phyloP scores from a whole-genome alignment of 2,329 filamentous ascomycete genomes.

The Phialemonium atrogriseum region DNA sequence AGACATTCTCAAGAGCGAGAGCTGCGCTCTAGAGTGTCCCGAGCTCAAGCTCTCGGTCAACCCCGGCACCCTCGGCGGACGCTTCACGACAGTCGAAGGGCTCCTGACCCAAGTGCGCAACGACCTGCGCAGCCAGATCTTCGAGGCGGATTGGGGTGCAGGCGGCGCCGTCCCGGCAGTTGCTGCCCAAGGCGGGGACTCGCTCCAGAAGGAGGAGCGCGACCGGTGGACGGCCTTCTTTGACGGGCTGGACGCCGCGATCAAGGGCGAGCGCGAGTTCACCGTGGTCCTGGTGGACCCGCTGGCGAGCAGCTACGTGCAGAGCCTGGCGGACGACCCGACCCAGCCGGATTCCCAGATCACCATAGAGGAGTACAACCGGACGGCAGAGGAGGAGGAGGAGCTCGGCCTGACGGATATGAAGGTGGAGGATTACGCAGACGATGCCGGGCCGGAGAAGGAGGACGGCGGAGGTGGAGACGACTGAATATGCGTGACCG shows the following conservation, averaged over 20 bases:
- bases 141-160: constrained; percentile 62
- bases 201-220: constrained; percentile 57
- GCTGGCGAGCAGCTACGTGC: constrained; percentile 86
- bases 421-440: constrained; percentile 81
- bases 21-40: constrained; percentile 76
- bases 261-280: constrained; percentile 72
- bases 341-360: constrained; percentile 67
- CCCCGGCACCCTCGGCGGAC: constrained; percentile 86
- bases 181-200: constrained; percentile 68
- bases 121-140: constrained; percentile 82
- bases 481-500: no score
- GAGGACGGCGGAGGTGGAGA: constrained; percentile 18
- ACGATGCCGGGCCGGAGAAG: constrained; percentile 30
- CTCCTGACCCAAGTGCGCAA: constrained; percentile 86
- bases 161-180: no score
- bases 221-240: constrained; percentile 79
- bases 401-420: constrained; percentile 87
- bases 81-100: constrained; percentile 95
- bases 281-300: constrained; percentile 80
- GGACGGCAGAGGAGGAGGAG: constrained; percentile 89
- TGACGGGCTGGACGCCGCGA: constrained; percentile 63
- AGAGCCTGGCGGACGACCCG: constrained; percentile 74
- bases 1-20: constrained; percentile 95
- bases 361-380: constrained; percentile 69
- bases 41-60: constrained; percentile 84